Evolutionary conservation across 768 basidiomycete species (phyloP).

Genomic region (Candolleomyces efflorescens): DNA sequence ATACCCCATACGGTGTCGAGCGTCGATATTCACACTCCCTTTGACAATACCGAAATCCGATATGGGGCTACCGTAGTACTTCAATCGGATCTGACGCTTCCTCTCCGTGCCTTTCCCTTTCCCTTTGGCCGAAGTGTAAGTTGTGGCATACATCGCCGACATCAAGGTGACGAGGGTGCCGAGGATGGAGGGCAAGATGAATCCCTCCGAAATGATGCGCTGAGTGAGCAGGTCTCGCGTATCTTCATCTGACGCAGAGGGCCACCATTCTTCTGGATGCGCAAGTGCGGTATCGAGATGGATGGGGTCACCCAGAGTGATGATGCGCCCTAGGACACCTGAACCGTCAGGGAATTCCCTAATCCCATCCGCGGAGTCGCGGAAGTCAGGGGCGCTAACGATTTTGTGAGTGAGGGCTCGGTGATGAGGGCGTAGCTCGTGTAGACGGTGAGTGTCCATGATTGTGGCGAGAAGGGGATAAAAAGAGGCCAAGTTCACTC

Average conservation of each 20-base stretch:
- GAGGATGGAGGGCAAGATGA: conserved; percentile 27
- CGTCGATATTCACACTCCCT: conserved; percentile 28
- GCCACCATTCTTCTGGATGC: conserved; percentile 28
- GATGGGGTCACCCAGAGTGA: conserved; percentile 25
- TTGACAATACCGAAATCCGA: conserved; percentile 40
- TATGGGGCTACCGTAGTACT: conserved; percentile 35
- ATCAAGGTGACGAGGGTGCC: conserved; percentile 30
- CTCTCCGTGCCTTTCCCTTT: not conserved
- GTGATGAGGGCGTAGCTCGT: not conserved
- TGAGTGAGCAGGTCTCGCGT: not conserved
- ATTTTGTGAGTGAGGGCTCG: conserved; percentile 12
- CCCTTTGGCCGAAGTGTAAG: conserved; percentile 9
- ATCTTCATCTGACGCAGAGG: conserved; percentile 13
- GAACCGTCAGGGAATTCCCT: conserved; percentile 21
- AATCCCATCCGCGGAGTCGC: not conserved
- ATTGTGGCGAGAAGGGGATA: conserved; percentile 13
- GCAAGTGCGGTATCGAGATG: not conserved
- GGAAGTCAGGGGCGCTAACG: conserved; percentile 8
- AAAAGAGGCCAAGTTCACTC: conserved; percentile 11
- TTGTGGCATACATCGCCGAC: conserved; percentile 37
- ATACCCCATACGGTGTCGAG: conserved; percentile 33
- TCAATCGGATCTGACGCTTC: conserved; percentile 27
- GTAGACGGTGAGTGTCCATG: conserved; percentile 1
- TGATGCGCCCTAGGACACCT: conserved; percentile 15
- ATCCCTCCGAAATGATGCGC: conserved; percentile 29